A percentile compares a stretch with the other conserved stretches of the same genome.
Evolutionary conservation across 2,329 filamentous ascomycete species (phyloP).

Genomic region (Phyllosticta ampelicida): DNA sequence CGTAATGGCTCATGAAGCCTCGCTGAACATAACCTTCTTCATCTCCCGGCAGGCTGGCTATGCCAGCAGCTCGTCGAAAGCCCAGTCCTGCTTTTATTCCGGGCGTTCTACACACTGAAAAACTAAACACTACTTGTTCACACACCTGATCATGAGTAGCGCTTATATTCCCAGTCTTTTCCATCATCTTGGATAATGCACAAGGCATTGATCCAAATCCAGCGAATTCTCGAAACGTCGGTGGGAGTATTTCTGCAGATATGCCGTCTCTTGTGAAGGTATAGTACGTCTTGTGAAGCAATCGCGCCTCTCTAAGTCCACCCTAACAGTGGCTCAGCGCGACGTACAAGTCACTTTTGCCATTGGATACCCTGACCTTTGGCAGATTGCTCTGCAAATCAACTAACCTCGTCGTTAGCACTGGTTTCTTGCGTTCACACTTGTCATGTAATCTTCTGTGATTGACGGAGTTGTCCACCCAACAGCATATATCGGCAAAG

Average conservation of each 20-base stretch:
- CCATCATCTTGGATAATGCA: conserved; percentile 7
- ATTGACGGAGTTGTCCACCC: neutral
- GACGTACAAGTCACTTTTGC: neutral
- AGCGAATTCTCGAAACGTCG: conserved; percentile 1
- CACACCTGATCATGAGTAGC: neutral
- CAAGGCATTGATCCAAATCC: conserved; percentile 3
- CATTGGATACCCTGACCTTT: neutral
- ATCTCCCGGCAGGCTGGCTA: neutral
- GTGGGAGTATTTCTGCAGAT: neutral
- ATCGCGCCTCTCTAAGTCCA: neutral
- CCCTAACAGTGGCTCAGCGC: conserved; percentile 8
- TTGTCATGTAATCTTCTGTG: neutral
- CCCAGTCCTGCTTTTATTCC: neutral
- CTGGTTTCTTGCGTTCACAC: neutral
- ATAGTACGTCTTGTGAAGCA: neutral
- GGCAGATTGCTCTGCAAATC: neutral
- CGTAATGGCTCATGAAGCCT: neutral
- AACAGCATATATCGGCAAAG: neutral
- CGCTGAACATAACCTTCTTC: neutral
- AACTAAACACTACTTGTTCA: neutral
- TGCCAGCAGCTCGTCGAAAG: neutral
- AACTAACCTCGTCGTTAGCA: neutral
- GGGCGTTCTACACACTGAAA: neutral
- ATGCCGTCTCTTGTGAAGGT: neutral
- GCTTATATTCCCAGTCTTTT: neutral